Conservation (phyloP, 23 red algal species). For the Gracilaria gracilis region DNA sequence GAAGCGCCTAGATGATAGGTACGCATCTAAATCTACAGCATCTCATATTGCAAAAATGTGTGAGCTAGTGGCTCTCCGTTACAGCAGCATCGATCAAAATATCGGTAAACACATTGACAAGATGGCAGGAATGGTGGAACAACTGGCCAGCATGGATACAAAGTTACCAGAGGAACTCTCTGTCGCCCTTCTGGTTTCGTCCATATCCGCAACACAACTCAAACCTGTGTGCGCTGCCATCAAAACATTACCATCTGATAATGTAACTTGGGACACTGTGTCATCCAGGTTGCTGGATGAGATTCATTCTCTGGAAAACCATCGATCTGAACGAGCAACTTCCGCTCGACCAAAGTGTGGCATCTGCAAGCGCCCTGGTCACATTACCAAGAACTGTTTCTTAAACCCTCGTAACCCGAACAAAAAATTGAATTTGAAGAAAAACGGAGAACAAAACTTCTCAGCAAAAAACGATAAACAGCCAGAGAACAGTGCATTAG, state of each 20-base stretch:
- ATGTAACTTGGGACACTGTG: slow-evolving; percentile 3
- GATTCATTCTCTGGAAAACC: neutral
- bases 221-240: slow-evolving; percentile 22
- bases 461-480: neutral
- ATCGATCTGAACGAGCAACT: neutral
- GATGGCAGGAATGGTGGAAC: slow-evolving; percentile 18
- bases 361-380: neutral
- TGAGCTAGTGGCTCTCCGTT: neutral
- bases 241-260: slow-evolving; percentile 22
- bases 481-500: neutral
- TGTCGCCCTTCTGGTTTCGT: slow-evolving; percentile 42
- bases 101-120: slow-evolving; percentile 27
- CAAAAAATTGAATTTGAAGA: slow-evolving; percentile 5
- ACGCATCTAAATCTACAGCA: slow-evolving; percentile 2
- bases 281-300: slow-evolving; percentile 3
- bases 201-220: neutral
- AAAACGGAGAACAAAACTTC: neutral
- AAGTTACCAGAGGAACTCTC: slow-evolving; percentile 21
- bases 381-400: slow-evolving; percentile 1
- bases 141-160: slow-evolving; percentile 12
- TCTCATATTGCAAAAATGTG: slow-evolving; percentile 16
- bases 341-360: slow-evolving; percentile 23
- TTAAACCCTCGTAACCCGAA: slow-evolving; percentile 7
- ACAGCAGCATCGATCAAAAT: neutral
- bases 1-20: neutral